phyloP scores from a whole-genome alignment of 352 stramenopile species.

The Phytopythium chamaehyphon region DNA sequence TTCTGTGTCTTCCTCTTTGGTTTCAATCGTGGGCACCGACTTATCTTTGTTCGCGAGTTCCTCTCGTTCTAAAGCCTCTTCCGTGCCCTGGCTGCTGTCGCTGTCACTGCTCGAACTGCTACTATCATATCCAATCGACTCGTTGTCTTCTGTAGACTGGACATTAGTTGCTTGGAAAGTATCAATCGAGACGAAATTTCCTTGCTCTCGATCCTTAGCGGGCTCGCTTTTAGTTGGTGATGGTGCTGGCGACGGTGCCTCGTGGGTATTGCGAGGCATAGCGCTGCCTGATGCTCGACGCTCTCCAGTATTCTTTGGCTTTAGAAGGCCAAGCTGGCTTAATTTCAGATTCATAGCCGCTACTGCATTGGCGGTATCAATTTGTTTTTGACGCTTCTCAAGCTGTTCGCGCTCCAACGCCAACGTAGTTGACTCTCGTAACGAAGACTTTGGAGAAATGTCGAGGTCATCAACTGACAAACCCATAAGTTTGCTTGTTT shows the following conservation, averaged over 20 bases:
- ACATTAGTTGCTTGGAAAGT: neutral
- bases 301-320: slow-evolving; percentile 7
- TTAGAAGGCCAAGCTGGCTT: slow-evolving; percentile 55
- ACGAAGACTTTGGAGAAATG: slow-evolving; percentile 3
- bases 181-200: too few species aligned
- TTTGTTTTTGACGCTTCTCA: slow-evolving; percentile 65
- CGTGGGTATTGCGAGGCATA: too few species aligned
- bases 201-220: too few species aligned
- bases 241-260: too few species aligned
- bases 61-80: neutral
- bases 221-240: neutral
- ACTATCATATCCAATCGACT: slow-evolving; percentile 4
- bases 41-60: too few species aligned
- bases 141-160: neutral
- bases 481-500: slow-evolving; percentile 22
- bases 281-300: neutral
- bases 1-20: neutral
- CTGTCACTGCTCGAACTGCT: neutral
- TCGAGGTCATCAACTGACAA: slow-evolving; percentile 26
- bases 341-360: slow-evolving; percentile 69
- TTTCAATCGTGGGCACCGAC: neutral
- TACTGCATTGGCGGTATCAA: slow-evolving; percentile 71
- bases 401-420: slow-evolving; percentile 66
- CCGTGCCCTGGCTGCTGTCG: neutral
- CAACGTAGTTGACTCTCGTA: slow-evolving; percentile 28